Conservation (phyloP, 75 land plant genomes). For the Azolla pinnata region DNA sequence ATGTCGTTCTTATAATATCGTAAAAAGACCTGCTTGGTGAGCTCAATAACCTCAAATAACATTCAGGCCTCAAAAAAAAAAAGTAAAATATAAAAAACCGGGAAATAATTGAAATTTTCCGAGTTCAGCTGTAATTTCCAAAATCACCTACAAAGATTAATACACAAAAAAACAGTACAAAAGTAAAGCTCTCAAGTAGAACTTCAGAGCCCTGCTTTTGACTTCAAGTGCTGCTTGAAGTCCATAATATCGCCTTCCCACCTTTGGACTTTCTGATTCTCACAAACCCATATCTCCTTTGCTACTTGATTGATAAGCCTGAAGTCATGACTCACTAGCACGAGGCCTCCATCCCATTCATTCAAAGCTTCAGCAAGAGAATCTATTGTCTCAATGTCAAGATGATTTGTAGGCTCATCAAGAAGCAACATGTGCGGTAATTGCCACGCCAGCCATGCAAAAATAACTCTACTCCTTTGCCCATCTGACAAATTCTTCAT, state of each 20-base stretch:
- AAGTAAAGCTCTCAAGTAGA: no score
- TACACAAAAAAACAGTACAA: no score
- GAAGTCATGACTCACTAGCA: slow-evolving; percentile 84
- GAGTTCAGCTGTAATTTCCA: no score
- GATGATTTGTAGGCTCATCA: slow-evolving; percentile 83
- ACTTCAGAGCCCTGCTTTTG: slow-evolving; percentile 54
- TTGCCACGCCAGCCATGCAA: slow-evolving; percentile 81
- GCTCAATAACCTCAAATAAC: no score
- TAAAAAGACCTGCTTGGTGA: no score
- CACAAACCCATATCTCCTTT: slow-evolving; percentile 87
- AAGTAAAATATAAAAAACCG: no score
- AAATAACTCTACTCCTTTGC: slow-evolving; percentile 64
- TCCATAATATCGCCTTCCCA: slow-evolving; percentile 91
- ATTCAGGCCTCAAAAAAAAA: no score
- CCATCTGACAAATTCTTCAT: slow-evolving; percentile 84
- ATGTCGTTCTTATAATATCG: no score
- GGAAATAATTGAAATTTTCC: no score
- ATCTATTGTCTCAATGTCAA: slow-evolving; percentile 84
- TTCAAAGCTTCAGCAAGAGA: slow-evolving; percentile 78
- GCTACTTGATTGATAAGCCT: slow-evolving; percentile 90
- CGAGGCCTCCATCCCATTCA: slow-evolving; percentile 92
- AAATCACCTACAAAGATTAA: no score
- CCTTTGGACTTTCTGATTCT: slow-evolving; percentile 52
- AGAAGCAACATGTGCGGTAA: slow-evolving; percentile 66
- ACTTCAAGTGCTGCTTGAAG: slow-evolving; percentile 67